A percentile compares a stretch with the other conserved stretches of the same genome.
These are phyloP conservation scores for Haplographium delicatum DNA, from an alignment of 495 filamentous ascomycete genomes.

Conservation along the genomic window DNA sequence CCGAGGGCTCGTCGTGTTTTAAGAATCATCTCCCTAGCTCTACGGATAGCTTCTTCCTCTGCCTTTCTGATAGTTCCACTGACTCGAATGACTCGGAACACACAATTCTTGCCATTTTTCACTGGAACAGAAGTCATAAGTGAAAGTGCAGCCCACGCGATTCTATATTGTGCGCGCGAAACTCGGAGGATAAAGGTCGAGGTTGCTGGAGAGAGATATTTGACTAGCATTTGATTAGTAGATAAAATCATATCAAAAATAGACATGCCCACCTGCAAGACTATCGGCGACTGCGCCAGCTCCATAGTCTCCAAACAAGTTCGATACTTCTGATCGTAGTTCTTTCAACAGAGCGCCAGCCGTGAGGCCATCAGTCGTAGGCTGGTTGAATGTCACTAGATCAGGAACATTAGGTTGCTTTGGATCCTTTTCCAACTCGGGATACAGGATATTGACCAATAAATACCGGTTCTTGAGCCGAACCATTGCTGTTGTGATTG, in stretches of 20 bases:
- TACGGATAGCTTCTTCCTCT: slow-evolving; percentile 79
- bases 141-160: slow-evolving; percentile 85
- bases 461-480: slow-evolving; percentile 94
- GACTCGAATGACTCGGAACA: slow-evolving; percentile 84
- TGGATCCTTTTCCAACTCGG: slow-evolving; percentile 43
- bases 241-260: slow-evolving; percentile 9
- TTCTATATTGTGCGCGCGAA: slow-evolving; percentile 68
- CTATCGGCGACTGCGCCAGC: slow-evolving; percentile 59
- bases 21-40: slow-evolving; percentile 66
- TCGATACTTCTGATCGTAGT: slow-evolving; percentile 61
- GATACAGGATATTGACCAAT: slow-evolving; percentile 86
- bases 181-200: slow-evolving; percentile 87
- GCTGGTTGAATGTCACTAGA: slow-evolving; percentile 66
- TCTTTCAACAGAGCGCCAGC: slow-evolving; percentile 56
- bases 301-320: slow-evolving; percentile 90
- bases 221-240: slow-evolving; percentile 50
- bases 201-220: slow-evolving; percentile 88
- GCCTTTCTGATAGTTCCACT: slow-evolving; percentile 90
- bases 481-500: slow-evolving; percentile 57
- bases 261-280: slow-evolving; percentile 50
- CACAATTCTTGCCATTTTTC: slow-evolving; percentile 52
- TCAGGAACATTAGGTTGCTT: slow-evolving; percentile 39
- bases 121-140: slow-evolving; percentile 69
- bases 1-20: slow-evolving; percentile 41
- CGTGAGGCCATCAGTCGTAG: slow-evolving; percentile 63